phyloP scores from a whole-genome alignment of 2,329 filamentous ascomycete species.

The Alternaria novae-zelandiae region DNA sequence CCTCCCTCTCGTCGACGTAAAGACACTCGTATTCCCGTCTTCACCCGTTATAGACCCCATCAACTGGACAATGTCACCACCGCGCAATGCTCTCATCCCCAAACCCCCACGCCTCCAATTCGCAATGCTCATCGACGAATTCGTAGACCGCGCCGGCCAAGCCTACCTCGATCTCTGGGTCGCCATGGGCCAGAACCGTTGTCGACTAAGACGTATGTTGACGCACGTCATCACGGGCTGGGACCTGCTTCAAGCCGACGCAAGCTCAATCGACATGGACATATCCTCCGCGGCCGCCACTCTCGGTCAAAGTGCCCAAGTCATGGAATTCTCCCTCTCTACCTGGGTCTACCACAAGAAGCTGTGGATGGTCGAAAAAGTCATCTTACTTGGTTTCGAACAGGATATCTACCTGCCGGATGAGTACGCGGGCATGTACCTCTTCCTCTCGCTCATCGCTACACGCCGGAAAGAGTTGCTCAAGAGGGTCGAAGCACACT shows the following conservation, averaged over 20 bases:
- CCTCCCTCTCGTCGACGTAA: conserved; percentile 82
- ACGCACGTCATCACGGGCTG: conserved; percentile 83
- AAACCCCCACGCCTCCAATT: conserved; percentile 77
- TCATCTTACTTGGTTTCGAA: conserved; percentile 92
- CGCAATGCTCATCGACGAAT: conserved; percentile 70
- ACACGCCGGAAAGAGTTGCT: conserved; percentile 32
- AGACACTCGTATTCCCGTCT: conserved; percentile 74
- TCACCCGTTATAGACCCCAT: conserved; percentile 72
- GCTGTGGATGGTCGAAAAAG: conserved; percentile 83
- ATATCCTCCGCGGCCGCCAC: conserved; percentile 47
- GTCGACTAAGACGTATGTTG: conserved; percentile 85
- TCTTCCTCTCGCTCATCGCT: conserved; percentile 53
- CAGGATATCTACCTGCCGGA: conserved; percentile 86
- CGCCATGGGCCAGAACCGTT: conserved; percentile 87
- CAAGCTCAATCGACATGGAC: conserved; percentile 58
- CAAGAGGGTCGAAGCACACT: conserved; percentile 22
- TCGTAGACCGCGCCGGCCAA: conserved; percentile 63
- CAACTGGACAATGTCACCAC: conserved; percentile 76
- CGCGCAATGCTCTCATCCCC: conserved; percentile 54
- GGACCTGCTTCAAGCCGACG: conserved; percentile 80
- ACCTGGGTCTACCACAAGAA: conserved; percentile 93
- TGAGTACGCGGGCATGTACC: conserved; percentile 89
- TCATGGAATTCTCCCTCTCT: conserved; percentile 74
- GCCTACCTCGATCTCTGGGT: conserved; percentile 85
- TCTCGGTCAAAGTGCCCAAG: conserved; percentile 49